Percentiles rank a stretch among this genome's conserved stretches.
These are phyloP conservation scores for Bifiguratus adelaidae DNA, from an alignment of 192 early-diverging fungal species.

Conservation along the genomic window DNA sequence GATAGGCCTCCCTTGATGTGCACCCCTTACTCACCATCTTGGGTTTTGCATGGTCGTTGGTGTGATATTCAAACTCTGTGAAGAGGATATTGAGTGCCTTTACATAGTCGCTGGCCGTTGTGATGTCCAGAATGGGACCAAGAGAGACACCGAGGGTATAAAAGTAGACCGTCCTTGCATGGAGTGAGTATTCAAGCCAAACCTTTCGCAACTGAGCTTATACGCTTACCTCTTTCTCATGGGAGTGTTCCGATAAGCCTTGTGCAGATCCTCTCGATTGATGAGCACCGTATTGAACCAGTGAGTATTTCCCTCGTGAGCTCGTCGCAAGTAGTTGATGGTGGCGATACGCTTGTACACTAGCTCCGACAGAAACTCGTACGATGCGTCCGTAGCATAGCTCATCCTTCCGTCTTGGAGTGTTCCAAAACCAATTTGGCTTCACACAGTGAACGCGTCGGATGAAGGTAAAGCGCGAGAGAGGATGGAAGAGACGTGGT, in stretches of 20 bases:
- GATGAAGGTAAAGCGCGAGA: too few species aligned
- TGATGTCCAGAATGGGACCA: conserved; percentile 51
- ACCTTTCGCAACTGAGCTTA: not conserved
- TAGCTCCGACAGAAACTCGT: conserved; percentile 26
- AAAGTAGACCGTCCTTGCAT: conserved; percentile 39
- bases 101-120: conserved; percentile 48
- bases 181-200: not conserved
- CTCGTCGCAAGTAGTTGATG: conserved; percentile 25
- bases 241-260: conserved; percentile 20
- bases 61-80: conserved; percentile 41
- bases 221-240: conserved; percentile 21
- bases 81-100: conserved; percentile 50
- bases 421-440: too few species aligned
- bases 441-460: too few species aligned
- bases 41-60: conserved; percentile 26
- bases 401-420: too few species aligned
- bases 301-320: conserved; percentile 31
- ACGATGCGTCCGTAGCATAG: conserved; percentile 10
- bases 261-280: conserved; percentile 19
- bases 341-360: conserved; percentile 32
- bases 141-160: conserved; percentile 55
- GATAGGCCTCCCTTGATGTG: not conserved
- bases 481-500: too few species aligned
- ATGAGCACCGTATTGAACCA: conserved; percentile 36
- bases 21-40: conserved; percentile 23